A percentile compares a stretch with the other conserved stretches of the same genome.
phyloP scores from a whole-genome alignment of 2,329 filamentous ascomycete species.

The Xylariomycetidae sp. region DNA sequence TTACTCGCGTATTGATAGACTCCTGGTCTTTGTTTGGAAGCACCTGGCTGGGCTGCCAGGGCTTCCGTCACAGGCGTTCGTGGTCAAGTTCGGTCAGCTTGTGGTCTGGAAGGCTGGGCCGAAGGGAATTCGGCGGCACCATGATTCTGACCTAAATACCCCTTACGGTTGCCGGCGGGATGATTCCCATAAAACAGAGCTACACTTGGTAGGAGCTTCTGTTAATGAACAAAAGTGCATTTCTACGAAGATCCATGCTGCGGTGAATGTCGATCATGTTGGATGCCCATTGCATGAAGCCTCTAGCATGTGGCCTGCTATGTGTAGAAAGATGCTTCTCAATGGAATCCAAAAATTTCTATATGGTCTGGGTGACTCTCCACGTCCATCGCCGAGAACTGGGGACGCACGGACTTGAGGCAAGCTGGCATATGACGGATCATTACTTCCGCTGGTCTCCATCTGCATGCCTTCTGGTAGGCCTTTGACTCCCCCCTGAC shows the following conservation, averaged over 20 bases:
- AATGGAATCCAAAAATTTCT: too few species aligned
- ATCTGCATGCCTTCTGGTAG: too few species aligned
- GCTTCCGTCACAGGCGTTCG: constrained; percentile 28
- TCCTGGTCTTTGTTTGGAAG: constrained; percentile 21
- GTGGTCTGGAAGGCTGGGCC: constrained; percentile 23
- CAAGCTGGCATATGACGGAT: too few species aligned
- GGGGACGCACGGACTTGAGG: too few species aligned
- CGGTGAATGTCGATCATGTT: too few species aligned
- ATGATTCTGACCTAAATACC: constrained; percentile 29
- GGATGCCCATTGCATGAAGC: too few species aligned
- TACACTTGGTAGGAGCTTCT: constrained; percentile 26
- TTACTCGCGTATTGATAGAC: constrained; percentile 32
- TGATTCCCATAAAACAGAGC: constrained; percentile 22
- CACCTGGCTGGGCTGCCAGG: constrained; percentile 22
- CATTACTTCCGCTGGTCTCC: too few species aligned
- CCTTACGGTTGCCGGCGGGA: constrained; percentile 26
- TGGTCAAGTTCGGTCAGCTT: constrained; percentile 26
- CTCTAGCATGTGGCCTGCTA: too few species aligned
- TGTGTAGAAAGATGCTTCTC: too few species aligned
- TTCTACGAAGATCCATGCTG: constrained; percentile 2
- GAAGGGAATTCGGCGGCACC: constrained; percentile 28
- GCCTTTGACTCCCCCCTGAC: too few species aligned
- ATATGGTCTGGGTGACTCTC: too few species aligned
- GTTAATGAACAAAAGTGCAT: constrained; percentile 26
- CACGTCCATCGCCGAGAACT: too few species aligned